Base-by-base conservation (phyloP, 805 yeast genomes). In the Kodamaea hsintzibuensis region DNA sequence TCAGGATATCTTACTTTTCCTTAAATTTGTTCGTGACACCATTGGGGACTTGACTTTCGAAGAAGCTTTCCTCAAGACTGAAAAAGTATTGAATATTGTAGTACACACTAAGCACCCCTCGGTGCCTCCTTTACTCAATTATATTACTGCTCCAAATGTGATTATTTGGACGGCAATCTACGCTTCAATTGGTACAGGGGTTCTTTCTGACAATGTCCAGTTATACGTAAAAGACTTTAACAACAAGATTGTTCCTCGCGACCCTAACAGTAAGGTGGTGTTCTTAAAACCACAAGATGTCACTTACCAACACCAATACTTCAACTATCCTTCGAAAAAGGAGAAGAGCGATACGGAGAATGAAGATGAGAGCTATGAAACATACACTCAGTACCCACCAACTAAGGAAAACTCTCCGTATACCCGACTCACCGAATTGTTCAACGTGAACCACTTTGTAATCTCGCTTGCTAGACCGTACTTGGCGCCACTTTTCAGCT, bases 381-480 rank as follows among this genome's bases (percentile, higher is more conserved):
- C 53, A 4, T 53, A 50, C n/a, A 59, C 57, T n/a, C 59, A 59
- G 18, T 60, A 61, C 33, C 60, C 60, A 25, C 60, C 64, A n/a
- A 54, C 66, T 16, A 67, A 66, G 55, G 73, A 72, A 17, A 68
- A 68, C 47, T 69, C 78, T 9, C 97, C 98, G 0, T 93, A 93
- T 65, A 88, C 95, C 0, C 76, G 97, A 52, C 78, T 93, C 47
- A 88, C 97, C 0, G 98, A 95, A 67, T 78, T 93, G 55, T 95
- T 93, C 75, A 95, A 95, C 62, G 98, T 95, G 19, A 95, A 95
- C 69, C 96, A 92, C 69, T 93, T 91, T 64, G 79, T 95, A 30
- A 92, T 92, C 1, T 89, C 97, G 17, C 77, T 93, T 59, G 97
- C 98, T 7, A 80, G 98, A 57, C 98, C 98, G 0, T 95, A 93